A percentile compares a stretch with the other conserved stretches of the same genome.
Conservation (phyloP, 2,329 filamentous ascomycete species). For the Mariannaea sp. region DNA sequence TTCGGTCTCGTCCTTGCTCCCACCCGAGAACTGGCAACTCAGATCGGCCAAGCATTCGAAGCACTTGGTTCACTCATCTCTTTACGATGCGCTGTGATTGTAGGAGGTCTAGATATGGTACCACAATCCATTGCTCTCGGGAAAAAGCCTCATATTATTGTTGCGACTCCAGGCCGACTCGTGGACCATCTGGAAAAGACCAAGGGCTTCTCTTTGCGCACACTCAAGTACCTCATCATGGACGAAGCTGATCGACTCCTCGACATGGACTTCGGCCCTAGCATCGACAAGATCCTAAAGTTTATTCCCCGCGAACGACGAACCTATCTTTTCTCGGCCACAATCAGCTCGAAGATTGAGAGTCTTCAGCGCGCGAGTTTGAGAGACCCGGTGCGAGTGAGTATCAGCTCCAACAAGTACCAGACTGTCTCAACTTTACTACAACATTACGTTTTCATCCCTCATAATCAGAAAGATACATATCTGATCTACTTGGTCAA, state of each 20-base stretch:
- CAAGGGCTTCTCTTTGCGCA: constrained; percentile 86
- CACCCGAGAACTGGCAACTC: constrained; percentile 89
- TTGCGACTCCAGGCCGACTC: constrained; percentile 87
- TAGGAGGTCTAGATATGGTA: constrained; percentile 96
- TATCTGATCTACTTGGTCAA: constrained; percentile 87
- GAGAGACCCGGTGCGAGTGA: constrained; percentile 81
- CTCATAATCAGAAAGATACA: constrained; percentile 84
- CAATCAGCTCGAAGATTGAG: constrained; percentile 92
- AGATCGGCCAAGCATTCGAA: constrained; percentile 88
- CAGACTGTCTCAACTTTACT: constrained; percentile 89
- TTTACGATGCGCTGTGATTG: constrained; percentile 83
- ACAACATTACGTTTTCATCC: constrained; percentile 85
- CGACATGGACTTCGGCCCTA: constrained; percentile 91
- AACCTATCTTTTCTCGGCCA: constrained; percentile 92
- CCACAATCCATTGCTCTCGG: constrained; percentile 86
- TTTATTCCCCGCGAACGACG: constrained; percentile 77
- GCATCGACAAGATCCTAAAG: constrained; percentile 91
- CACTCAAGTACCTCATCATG: constrained; percentile 88
- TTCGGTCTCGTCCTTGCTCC: constrained; percentile 92
- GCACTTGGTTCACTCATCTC: constrained; percentile 85
- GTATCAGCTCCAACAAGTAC: constrained; percentile 81
- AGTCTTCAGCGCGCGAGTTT: constrained; percentile 88
- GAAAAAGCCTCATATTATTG: constrained; percentile 94
- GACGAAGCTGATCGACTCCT: constrained; percentile 92
- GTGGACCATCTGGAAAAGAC: constrained; percentile 96